phyloP scores from a whole-genome alignment of 441 rosid species.

The Eutrema salsugineum region DNA sequence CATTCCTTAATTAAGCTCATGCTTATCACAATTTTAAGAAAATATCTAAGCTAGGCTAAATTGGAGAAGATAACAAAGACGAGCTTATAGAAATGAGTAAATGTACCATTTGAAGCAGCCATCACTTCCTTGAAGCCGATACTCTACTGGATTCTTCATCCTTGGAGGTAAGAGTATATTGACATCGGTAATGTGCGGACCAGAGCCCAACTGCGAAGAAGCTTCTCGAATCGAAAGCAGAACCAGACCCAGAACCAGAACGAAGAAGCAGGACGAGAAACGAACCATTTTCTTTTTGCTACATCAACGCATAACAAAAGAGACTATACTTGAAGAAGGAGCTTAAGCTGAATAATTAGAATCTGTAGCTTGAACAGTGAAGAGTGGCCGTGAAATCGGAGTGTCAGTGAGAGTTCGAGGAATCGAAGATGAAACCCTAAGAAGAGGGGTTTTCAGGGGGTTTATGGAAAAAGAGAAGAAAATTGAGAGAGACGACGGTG shows the following conservation, averaged over 20 bases:
- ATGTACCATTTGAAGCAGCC: constrained; percentile 96
- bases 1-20: not conserved
- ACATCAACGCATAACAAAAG: constrained; percentile 4
- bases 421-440: constrained; percentile 20
- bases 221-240: constrained; percentile 27
- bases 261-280: constrained; percentile 24
- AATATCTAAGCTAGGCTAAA: not conserved
- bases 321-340: not conserved
- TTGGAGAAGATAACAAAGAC: not conserved
- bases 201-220: constrained; percentile 47
- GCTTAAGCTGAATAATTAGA: not conserved
- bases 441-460: constrained; percentile 36
- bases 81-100: not conserved
- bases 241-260: constrained; percentile 29
- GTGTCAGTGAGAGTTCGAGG: constrained; percentile 14
- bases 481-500: not conserved
- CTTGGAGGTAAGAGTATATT: constrained; percentile 90
- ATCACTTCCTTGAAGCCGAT: constrained; percentile 92
- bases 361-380: not conserved
- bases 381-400: not conserved
- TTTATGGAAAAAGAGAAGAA: constrained; percentile 20
- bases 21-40: not conserved
- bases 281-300: constrained; percentile 35
- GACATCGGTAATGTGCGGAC: constrained; percentile 93
- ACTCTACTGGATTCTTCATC: constrained; percentile 88